phyloP scores from a whole-genome alignment of 2,329 filamentous ascomycete species.

The Cercospora sp. region DNA sequence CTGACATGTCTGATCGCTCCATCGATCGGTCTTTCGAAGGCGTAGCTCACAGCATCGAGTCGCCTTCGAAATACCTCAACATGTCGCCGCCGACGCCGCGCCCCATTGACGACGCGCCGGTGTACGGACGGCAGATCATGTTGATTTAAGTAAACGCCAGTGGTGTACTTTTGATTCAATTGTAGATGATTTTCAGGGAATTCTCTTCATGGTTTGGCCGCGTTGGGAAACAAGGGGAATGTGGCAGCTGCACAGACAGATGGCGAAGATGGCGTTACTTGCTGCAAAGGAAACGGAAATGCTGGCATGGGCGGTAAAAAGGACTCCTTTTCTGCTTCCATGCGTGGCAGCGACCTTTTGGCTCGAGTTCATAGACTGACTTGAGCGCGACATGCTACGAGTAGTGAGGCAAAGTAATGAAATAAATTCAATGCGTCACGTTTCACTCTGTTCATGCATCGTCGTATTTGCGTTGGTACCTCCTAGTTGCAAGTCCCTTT shows the following conservation, averaged over 20 bases:
- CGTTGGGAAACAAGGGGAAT: neutral
- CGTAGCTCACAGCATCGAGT: conserved; percentile 12
- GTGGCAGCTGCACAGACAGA: conserved; percentile 5
- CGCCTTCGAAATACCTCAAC: conserved; percentile 19
- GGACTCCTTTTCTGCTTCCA: neutral
- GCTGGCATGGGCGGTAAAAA: neutral
- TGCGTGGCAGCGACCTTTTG: neutral
- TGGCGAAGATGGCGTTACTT: conserved; percentile 11
- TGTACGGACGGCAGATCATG: conserved; percentile 2
- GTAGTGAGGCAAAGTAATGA: conserved; percentile 13
- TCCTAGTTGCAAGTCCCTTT: neutral
- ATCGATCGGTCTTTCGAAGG: conserved; percentile 12
- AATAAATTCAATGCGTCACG: neutral
- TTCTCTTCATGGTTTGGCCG: neutral
- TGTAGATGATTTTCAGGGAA: conserved; percentile 4
- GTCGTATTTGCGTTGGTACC: neutral
- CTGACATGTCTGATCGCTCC: conserved; percentile 8
- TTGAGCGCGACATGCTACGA: conserved; percentile 10
- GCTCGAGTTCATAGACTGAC: conserved; percentile 1
- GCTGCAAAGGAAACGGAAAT: conserved; percentile 2
- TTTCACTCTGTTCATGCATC: neutral
- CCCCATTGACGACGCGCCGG: neutral
- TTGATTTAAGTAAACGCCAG: neutral
- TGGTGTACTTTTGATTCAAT: conserved; percentile 6
- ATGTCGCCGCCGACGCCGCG: conserved; percentile 14